A percentile compares a stretch with the other conserved stretches of the same genome.
These are phyloP conservation scores for Mortierella polycephala DNA, from an alignment of 371 early-diverging fungal genomes.

Conservation along the genomic window DNA sequence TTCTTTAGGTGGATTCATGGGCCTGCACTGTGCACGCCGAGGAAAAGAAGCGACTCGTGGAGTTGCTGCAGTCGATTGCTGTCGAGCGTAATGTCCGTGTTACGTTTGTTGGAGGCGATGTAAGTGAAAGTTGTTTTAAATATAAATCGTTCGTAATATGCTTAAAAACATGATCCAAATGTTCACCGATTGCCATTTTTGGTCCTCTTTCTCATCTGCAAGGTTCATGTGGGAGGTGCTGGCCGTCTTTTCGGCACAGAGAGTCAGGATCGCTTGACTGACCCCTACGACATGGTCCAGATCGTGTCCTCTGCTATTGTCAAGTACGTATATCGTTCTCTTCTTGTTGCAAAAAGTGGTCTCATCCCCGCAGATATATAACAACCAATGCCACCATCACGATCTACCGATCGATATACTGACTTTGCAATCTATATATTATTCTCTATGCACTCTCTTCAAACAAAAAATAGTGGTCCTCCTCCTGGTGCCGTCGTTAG, in stretches of 20 bases:
- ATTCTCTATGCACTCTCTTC: not conserved
- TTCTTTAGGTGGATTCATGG: conserved; percentile 66
- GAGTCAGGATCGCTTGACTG: conserved; percentile 63
- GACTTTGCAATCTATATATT: not conserved
- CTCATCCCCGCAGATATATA: not conserved
- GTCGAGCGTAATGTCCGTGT: conserved; percentile 69
- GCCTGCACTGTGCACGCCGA: conserved; percentile 71
- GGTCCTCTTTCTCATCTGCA: not conserved
- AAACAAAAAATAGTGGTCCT: conserved; percentile 27
- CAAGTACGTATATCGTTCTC: conserved; percentile 25
- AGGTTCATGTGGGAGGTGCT: conserved; percentile 84
- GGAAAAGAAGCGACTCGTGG: conserved; percentile 75
- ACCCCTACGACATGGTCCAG: conserved; percentile 79
- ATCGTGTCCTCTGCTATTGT: conserved; percentile 76
- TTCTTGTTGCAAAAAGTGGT: not conserved
- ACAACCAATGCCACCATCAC: not conserved
- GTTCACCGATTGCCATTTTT: not conserved
- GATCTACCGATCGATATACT: not conserved
- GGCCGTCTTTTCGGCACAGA: conserved; percentile 67
- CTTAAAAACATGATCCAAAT: not conserved
- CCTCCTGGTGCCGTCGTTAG: conserved; percentile 55
- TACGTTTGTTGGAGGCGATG: conserved; percentile 84
- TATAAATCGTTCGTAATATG: not conserved
- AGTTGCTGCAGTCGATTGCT: conserved; percentile 75
- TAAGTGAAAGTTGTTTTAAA: conserved; percentile 6